Percentiles rank a stretch among this genome's conserved stretches.
These are phyloP conservation scores for Penicillium occitanis DNA, from an alignment of 2,329 filamentous ascomycete genomes.

Conservation along the genomic window DNA sequence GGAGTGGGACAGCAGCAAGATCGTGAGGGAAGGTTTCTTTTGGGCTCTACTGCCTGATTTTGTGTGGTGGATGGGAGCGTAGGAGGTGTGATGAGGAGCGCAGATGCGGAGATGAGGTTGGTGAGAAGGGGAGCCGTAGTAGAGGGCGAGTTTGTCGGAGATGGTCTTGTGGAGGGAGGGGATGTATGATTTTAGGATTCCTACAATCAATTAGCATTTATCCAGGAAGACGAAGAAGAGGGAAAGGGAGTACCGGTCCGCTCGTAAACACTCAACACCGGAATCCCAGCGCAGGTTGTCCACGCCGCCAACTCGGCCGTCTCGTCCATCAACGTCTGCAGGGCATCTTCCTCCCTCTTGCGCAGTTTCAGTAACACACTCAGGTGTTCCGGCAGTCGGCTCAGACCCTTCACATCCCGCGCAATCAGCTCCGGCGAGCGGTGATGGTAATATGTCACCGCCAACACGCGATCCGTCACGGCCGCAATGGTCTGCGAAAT, in stretches of 20 bases:
- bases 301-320: constrained; percentile 89
- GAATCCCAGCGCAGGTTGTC: constrained; percentile 87
- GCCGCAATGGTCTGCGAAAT: constrained; percentile 76
- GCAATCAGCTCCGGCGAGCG: constrained; percentile 89
- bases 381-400: constrained; percentile 76
- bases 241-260: constrained; percentile 63
- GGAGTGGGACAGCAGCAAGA: constrained; percentile 81
- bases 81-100: constrained; percentile 65
- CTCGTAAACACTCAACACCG: constrained; percentile 87
- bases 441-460: constrained; percentile 91
- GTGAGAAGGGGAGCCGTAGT: constrained; percentile 69
- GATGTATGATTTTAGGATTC: constrained; percentile 84
- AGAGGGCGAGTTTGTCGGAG: constrained; percentile 74
- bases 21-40: constrained; percentile 46
- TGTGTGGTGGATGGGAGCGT: constrained; percentile 26
- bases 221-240: too few relatives aligned
- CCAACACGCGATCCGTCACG: constrained; percentile 72
- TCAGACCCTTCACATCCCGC: constrained; percentile 75
- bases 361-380: constrained; percentile 78
- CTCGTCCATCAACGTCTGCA: constrained; percentile 85
- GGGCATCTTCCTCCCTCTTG: constrained; percentile 64
- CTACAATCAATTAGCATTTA: constrained; percentile 47
- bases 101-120: constrained; percentile 71
- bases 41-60: constrained; percentile 24
- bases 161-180: constrained; percentile 80